phyloP scores from a whole-genome alignment of 768 basidiomycete genomes.

The Pleurotus pulmonarius region DNA sequence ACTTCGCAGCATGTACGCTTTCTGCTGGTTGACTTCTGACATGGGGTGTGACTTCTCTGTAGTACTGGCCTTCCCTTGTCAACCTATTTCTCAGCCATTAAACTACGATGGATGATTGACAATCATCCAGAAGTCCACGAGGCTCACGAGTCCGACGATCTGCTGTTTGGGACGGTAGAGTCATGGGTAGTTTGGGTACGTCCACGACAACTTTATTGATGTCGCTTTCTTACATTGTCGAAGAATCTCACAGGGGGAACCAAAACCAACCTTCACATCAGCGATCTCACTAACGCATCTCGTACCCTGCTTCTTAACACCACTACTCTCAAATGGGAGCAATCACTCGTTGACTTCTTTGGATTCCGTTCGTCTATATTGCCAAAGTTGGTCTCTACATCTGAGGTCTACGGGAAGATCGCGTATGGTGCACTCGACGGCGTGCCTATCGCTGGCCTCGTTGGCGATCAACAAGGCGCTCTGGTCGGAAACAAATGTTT shows the following conservation, averaged over 20 bases:
- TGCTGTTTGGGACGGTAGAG: constrained; percentile 94
- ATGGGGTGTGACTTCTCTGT: constrained; percentile 8
- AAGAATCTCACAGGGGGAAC: constrained; percentile 85
- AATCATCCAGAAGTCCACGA: constrained; percentile 69
- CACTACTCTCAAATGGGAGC: constrained; percentile 78
- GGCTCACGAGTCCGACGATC: constrained; percentile 77
- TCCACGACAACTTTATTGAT: constrained; percentile 3
- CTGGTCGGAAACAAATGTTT: constrained; percentile 96
- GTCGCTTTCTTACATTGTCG: neutral
- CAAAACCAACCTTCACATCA: constrained; percentile 69
- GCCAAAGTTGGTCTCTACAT: constrained; percentile 85
- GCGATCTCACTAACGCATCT: constrained; percentile 94
- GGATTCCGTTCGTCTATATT: constrained; percentile 72
- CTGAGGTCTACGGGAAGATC: constrained; percentile 87
- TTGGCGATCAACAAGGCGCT: constrained; percentile 98
- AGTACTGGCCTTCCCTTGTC: constrained; percentile 94
- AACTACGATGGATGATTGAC: constrained; percentile 96
- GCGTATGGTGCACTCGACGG: constrained; percentile 63
- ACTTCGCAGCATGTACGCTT: constrained; percentile 62
- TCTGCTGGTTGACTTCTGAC: constrained; percentile 12
- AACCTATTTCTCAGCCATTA: constrained; percentile 97
- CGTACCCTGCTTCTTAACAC: constrained; percentile 91
- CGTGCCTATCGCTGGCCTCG: constrained; percentile 84
- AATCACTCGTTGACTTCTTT: constrained; percentile 83
- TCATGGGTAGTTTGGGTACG: constrained; percentile 91